Base-by-base conservation (phyloP, 768 basidiomycete genomes). In the Phylloporus arenicola region DNA sequence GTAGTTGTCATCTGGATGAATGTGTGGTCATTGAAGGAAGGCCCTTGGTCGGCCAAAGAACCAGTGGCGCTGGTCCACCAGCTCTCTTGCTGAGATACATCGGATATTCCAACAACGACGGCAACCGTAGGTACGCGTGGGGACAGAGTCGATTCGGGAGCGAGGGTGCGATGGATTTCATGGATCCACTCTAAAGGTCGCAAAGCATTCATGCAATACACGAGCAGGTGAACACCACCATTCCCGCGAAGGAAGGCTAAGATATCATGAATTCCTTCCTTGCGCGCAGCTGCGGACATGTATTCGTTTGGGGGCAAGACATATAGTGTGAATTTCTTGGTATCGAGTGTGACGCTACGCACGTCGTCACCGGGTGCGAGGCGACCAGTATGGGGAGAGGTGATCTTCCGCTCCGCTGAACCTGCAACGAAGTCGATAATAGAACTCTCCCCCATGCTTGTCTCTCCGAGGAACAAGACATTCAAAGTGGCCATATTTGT, bases 401-500 rank as follows among this genome's bases (percentile, higher is more conserved):
- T 13, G 10, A 13, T 35, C 19, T 44, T 46, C 25, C 41, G 38
- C 14, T 45, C 49, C 30, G 24, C 53, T 41, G 53, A 16, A n/a
- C 48, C 47, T 34, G 49, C 51, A 37, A 55, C 20, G 44, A 63
- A 48, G 29, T 64, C 47, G 51, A 59, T 22, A 17, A 63, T 52
- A 48, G 57, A 64, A 46, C 17, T 16, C 16, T 57, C 48, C 29
- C 53, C 57, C 3, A 55, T 46, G 37, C 35, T 35, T n/a, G 53
- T 64, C 47, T 62, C 63, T 27, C 60, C 63, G 3, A 63, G 29
- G 43, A 63, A 53, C 6, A 63, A 17, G 27, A 63, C 38, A 43
- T 63, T 57, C 17, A 53, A 49, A 40, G 46, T 19, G 2, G 38
- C n/a, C 29, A 48, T 45, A 19, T 29, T 40, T 30, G 29, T 38